A percentile compares a stretch with the other conserved stretches of the same genome.
Conservation (phyloP, 345 rosid species). For the Bruguiera sexangula region DNA sequence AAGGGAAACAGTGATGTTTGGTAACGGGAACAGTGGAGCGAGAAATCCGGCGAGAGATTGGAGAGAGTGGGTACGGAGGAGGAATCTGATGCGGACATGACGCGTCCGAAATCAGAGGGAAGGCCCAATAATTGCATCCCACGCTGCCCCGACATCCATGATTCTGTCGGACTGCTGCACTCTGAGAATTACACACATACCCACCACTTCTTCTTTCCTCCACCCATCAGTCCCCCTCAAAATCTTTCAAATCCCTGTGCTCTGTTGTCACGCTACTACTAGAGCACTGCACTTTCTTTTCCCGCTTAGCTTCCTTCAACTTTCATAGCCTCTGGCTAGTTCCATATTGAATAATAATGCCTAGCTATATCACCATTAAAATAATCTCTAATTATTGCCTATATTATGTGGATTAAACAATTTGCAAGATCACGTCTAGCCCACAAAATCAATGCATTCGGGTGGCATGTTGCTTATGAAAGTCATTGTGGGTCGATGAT, state of each 20-base stretch:
- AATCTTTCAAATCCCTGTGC: too few species aligned
- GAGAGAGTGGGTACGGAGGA: conserved; percentile 38
- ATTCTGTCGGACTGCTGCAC: conserved; percentile 41
- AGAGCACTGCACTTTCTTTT: background rate
- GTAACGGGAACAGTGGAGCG: conserved; percentile 42
- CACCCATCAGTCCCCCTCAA: too few species aligned
- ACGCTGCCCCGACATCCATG: conserved; percentile 60
- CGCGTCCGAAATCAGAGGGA: conserved; percentile 65
- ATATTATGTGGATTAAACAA: too few species aligned
- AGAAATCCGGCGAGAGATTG: conserved; percentile 47
- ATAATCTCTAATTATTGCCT: too few species aligned
- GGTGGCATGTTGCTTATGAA: background rate
- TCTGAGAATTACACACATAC: background rate
- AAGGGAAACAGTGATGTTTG: conserved; percentile 18
- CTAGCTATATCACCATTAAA: too few species aligned
- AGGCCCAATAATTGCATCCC: conserved; percentile 55
- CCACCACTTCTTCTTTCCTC: conserved; percentile 13
- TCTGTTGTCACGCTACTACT: too few species aligned
- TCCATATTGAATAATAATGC: background rate
- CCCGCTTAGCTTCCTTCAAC: conserved; percentile 6
- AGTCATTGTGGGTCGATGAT: background rate
- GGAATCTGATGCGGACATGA: conserved; percentile 66
- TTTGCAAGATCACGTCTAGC: conserved; percentile 16
- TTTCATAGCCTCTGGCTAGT: background rate
- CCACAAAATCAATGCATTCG: conserved; percentile 16